Evolutionary conservation across 2,329 filamentous ascomycete genomes (phyloP).

Genomic region (Xylaria hypoxylon): DNA sequence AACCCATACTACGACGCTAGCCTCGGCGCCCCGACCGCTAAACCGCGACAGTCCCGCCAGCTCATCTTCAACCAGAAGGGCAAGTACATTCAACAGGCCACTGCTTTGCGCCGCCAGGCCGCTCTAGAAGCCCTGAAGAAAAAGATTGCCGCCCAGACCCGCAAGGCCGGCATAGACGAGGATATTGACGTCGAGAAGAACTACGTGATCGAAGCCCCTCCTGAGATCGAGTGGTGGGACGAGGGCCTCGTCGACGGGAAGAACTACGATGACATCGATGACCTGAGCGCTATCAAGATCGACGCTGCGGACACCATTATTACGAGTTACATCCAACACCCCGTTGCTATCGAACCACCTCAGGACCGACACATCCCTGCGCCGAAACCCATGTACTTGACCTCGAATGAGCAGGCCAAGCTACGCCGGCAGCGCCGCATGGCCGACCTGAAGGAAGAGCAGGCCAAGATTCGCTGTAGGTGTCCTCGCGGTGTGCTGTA

Average conservation of each 20-base stretch:
- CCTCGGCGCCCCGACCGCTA: slow-evolving; percentile 68
- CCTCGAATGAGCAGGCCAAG: slow-evolving; percentile 90
- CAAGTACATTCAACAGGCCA: slow-evolving; percentile 96
- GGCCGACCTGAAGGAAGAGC: slow-evolving; percentile 93
- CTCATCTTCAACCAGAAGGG: slow-evolving; percentile 94
- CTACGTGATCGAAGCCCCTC: slow-evolving; percentile 85
- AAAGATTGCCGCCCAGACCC: slow-evolving; percentile 85
- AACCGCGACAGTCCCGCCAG: slow-evolving; percentile 77
- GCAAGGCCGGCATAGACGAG: slow-evolving; percentile 94
- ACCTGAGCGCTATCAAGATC: slow-evolving; percentile 76
- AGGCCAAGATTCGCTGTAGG: slow-evolving; percentile 84
- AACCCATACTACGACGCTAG: slow-evolving; percentile 89
- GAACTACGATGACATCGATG: slow-evolving; percentile 77
- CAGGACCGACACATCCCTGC: slow-evolving; percentile 85
- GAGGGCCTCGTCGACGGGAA: slow-evolving; percentile 83
- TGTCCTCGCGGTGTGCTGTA: slow-evolving; percentile 2
- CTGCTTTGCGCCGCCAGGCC: slow-evolving; percentile 86
- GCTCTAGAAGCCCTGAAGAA: slow-evolving; percentile 95
- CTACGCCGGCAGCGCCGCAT: slow-evolving; percentile 88
- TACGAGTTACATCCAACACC: slow-evolving; percentile 92
- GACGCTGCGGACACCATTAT: slow-evolving; percentile 85
- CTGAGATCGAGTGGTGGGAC: slow-evolving; percentile 97
- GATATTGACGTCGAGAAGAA: slow-evolving; percentile 89
- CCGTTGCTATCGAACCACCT: slow-evolving; percentile 88
- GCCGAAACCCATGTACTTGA: slow-evolving; percentile 92